Evolutionary conservation across 768 basidiomycete genomes (phyloP).

Genomic region (Asterophora lycoperdoides): DNA sequence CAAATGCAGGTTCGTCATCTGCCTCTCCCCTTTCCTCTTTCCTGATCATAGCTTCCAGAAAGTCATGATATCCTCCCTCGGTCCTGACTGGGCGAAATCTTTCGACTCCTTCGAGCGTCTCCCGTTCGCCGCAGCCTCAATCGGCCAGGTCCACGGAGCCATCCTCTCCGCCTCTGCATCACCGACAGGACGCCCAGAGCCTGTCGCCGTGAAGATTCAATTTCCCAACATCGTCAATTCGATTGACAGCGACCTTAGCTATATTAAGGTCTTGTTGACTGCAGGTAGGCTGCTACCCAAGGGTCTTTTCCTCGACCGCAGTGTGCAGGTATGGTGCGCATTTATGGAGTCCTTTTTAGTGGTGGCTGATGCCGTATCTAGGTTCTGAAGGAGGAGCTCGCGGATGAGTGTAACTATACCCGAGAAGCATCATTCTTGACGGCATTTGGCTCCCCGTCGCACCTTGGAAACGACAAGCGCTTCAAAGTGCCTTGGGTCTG

Average conservation of each 20-base stretch:
- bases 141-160: slow-evolving; percentile 91
- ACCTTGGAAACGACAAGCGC: slow-evolving; percentile 52
- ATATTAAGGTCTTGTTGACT: slow-evolving; percentile 77
- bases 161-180: slow-evolving; percentile 49
- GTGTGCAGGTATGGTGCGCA: slow-evolving; percentile 53
- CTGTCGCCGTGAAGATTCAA: slow-evolving; percentile 85
- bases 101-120: slow-evolving; percentile 78
- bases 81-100: slow-evolving; percentile 63
- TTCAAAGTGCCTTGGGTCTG: slow-evolving; percentile 89
- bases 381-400: slow-evolving; percentile 87
- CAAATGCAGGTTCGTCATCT: slow-evolving; percentile 77
- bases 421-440: slow-evolving; percentile 74
- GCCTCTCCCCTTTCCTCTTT: background rate
- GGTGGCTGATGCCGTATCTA: slow-evolving; percentile 19
- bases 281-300: slow-evolving; percentile 79
- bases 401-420: slow-evolving; percentile 88
- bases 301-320: slow-evolving; percentile 87
- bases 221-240: slow-evolving; percentile 90
- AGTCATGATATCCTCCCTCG: slow-evolving; percentile 76
- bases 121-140: slow-evolving; percentile 94
- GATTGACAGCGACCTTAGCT: slow-evolving; percentile 83
- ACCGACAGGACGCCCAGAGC: slow-evolving; percentile 50
- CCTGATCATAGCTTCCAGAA: slow-evolving; percentile 30
- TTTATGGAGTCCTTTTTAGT: background rate
- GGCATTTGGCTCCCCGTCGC: slow-evolving; percentile 48